Percentiles rank a stretch among this genome's conserved stretches.
These are phyloP conservation scores for Hypoxylon fuscum DNA, from an alignment of 495 filamentous ascomycete species.

Conservation along the genomic window DNA sequence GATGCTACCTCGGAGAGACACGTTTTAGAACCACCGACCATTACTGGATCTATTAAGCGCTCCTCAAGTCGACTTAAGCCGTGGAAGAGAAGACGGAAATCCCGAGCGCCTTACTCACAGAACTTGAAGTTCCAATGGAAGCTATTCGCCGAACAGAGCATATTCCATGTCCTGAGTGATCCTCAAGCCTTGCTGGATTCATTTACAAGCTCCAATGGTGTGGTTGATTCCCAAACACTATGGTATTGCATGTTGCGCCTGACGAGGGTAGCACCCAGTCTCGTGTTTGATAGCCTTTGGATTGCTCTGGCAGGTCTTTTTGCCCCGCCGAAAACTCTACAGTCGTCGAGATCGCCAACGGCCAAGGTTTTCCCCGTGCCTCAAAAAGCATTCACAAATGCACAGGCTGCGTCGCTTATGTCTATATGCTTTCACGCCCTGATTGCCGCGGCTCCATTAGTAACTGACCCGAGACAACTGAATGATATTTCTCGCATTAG, in stretches of 20 bases:
- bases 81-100: slow-evolving; percentile 51
- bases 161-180: slow-evolving; percentile 77
- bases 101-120: slow-evolving; percentile 38
- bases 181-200: slow-evolving; percentile 70
- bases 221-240: slow-evolving; percentile 59
- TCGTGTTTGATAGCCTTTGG: slow-evolving; percentile 83
- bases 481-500: slow-evolving; percentile 63
- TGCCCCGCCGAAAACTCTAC: slow-evolving; percentile 66
- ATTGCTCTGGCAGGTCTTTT: slow-evolving; percentile 73
- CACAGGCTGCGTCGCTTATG: slow-evolving; percentile 59
- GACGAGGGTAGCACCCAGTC: slow-evolving; percentile 58
- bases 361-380: slow-evolving; percentile 50
- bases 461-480: slow-evolving; percentile 51
- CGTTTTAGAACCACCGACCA: slow-evolving; percentile 51
- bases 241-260: slow-evolving; percentile 63
- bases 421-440: slow-evolving; percentile 64
- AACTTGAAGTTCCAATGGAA: slow-evolving; percentile 57
- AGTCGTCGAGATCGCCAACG: slow-evolving; percentile 51
- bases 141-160: slow-evolving; percentile 74
- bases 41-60: slow-evolving; percentile 33
- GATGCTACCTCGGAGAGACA: slow-evolving; percentile 60
- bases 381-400: slow-evolving; percentile 49
- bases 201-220: slow-evolving; percentile 62
- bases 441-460: slow-evolving; percentile 61
- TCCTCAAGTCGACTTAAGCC: slow-evolving; percentile 44